Base-by-base conservation (phyloP, 768 basidiomycete genomes). In the Clathrus columnatus region DNA sequence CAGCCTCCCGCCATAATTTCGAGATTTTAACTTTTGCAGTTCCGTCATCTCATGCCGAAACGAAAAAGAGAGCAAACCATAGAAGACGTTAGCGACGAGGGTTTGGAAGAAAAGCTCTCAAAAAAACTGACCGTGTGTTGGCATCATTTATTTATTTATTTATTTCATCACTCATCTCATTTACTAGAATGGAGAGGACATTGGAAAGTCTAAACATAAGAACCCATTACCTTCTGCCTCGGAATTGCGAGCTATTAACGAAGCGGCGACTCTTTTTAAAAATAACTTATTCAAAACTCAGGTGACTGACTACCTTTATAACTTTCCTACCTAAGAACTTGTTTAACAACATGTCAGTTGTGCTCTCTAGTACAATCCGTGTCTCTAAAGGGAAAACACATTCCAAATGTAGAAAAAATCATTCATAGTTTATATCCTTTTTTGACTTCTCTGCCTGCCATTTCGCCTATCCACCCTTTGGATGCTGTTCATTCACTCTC, bases 261-360 rank as follows among this genome's bases (percentile, higher is more conserved):
- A 88, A 59, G 85, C 85, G 16, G 74, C 77, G 23, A 80, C 88
- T 55, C 72, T 91, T 20, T 91, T 82, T 66, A 76, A 79, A 61
- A 92, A 90, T 0, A 84, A 75, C 53, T 80, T 86, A 2, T 93
- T 94, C 74, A 89, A 90, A 61, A 75, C 94, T 7, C 89, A 93
- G 77, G 87, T 87, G 46, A 10, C 72, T 58, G 10, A 24, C 41
- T 32, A 47, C 2, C 48, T 32, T 18, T 16, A 14, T n/a, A 56
- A 23, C 18, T 16, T 21, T 57, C 7, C 49, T 21, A 4, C 6
- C 46, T 36, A 26, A 20, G 27, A 11, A 32, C 14, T 5, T 11
- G 29, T 1, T 28, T 10, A 17, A 3, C 14, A 8, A 17, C 21
- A 30, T n/a, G 56, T 29, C 26, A 48, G 48, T 56, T 73, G 20